Evolutionary conservation across 495 filamentous ascomycete species (phyloP), one percentile per base, ranked within the genome.

Genomic region (Penicillium malachiteum): DNA sequence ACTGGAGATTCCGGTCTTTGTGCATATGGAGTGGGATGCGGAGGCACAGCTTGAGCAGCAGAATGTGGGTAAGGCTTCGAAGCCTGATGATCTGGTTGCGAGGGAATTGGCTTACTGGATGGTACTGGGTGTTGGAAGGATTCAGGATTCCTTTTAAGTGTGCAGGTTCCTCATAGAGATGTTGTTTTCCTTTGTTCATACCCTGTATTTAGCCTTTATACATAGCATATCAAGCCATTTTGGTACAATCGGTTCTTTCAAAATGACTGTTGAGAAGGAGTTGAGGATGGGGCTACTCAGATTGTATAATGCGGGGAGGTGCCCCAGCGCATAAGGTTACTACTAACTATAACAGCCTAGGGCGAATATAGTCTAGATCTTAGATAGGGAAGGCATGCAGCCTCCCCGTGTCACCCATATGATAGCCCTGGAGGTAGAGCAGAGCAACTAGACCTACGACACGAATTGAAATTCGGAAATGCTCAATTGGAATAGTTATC

Each of bases 101-200:
- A 84, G 87, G 60, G 92, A 97, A 71, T 72, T 96, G 75, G 91
- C 90, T 56, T 97, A 95, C 79, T 97, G 94, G 93, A 87, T 87
- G 79, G 93, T 95, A 30, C 74, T 97, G 43, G 92, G 92, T 7
- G 80, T 96, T 41, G 94, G 94, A 31, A 86, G 84, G 66, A 90
- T 97, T 40, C 51, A 63, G 52, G 35, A 38, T 52, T 47, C 17
- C 50, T 67, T 55, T 65, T 59, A 38, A 46, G 48, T 32, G 16
- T 35, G 8, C 55, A 17, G 17, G 11, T 26, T 49, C 18, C 18
- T 30, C 10, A 17, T 47, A 56, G 38, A 31, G 56, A n/a, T 14
- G 38, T 16, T 45, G 34, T 53, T 34, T 57, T 26, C 39, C 32
- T 43, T 54, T 54, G 33, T 46, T 47, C 32, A 49, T 56, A 54